phyloP scores from a whole-genome alignment of 2,329 filamentous ascomycete genomes.

The Penicillium brasilianum region DNA sequence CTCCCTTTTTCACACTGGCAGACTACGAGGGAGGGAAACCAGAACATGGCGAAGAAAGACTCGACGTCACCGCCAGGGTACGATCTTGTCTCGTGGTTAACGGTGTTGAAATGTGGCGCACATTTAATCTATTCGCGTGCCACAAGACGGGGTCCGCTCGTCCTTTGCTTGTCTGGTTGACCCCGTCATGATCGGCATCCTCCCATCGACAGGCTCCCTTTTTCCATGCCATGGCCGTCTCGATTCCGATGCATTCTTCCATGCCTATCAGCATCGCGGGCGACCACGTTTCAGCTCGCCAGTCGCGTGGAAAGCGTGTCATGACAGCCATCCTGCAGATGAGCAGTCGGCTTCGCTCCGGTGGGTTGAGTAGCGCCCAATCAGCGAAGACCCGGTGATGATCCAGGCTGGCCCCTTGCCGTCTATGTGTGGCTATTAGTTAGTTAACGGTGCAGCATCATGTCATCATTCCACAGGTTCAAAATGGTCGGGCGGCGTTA shows the following conservation, averaged over 20 bases:
- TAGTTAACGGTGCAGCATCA: not conserved
- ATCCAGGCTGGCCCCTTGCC: not conserved
- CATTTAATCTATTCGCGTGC: slow-evolving; percentile 24
- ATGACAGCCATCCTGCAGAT: not conserved
- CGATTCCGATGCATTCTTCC: slow-evolving; percentile 8
- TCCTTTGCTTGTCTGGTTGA: not conserved
- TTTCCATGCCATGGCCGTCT: slow-evolving; percentile 18
- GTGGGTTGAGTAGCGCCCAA: not conserved
- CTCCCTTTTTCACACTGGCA: not conserved
- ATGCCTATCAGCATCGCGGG: slow-evolving; percentile 18
- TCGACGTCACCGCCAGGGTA: slow-evolving; percentile 23
- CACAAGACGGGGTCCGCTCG: slow-evolving; percentile 9
- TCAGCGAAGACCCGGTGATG: not conserved
- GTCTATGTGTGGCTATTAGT: too few relatives aligned
- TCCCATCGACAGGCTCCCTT: slow-evolving; percentile 10
- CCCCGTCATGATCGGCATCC: slow-evolving; percentile 21
- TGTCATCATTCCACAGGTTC: not conserved
- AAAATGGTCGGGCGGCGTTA: not conserved
- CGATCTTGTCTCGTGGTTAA: not conserved
- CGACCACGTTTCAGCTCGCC: not conserved
- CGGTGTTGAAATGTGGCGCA: slow-evolving; percentile 18
- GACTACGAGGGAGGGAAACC: not conserved
- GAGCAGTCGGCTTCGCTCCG: slow-evolving; percentile 3
- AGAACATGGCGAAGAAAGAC: not conserved
- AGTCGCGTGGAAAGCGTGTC: slow-evolving; percentile 1